Evolutionary conservation across 2,329 filamentous ascomycete species (phyloP).

Genomic region (Pseudogymnoascus sp.): DNA sequence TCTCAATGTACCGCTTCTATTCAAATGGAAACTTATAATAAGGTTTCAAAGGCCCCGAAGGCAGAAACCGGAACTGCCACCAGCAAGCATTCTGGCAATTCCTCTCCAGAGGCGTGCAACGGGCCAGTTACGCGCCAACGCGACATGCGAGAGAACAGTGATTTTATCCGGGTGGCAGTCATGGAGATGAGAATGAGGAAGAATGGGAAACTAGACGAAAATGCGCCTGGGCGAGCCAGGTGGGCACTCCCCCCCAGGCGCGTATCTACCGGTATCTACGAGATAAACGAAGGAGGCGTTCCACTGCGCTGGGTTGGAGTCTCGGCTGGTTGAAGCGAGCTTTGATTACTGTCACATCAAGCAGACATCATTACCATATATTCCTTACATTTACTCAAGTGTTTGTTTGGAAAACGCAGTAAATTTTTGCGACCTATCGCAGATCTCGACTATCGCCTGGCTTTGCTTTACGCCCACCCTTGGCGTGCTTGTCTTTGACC

Average conservation of each 20-base stretch:
- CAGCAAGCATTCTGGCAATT: conserved; percentile 23
- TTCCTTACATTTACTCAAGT: background rate
- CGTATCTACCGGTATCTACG: conserved; percentile 44
- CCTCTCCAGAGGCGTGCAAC: conserved; percentile 24
- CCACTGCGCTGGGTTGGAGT: conserved; percentile 50
- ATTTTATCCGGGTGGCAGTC: conserved; percentile 63
- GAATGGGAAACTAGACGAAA: conserved; percentile 57
- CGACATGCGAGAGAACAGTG: conserved; percentile 61
- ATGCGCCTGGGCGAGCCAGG: conserved; percentile 57
- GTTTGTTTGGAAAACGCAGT: background rate
- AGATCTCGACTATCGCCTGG: background rate
- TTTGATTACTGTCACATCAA: background rate
- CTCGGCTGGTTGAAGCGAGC: conserved; percentile 16
- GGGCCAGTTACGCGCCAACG: conserved; percentile 49
- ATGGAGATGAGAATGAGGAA: conserved; percentile 67
- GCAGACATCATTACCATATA: background rate
- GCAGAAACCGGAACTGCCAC: conserved; percentile 32
- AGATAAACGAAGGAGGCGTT: conserved; percentile 49
- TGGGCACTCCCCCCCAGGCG: conserved; percentile 62
- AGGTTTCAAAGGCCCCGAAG: conserved; percentile 29
- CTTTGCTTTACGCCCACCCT: background rate
- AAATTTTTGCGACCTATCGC: background rate
- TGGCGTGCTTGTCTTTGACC: conserved; percentile 14
- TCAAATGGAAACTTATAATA: conserved; percentile 64
- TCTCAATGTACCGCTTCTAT: conserved; percentile 55